Base-by-base conservation (phyloP, 495 filamentous ascomycete species). In the Annulohypoxylon stygium region DNA sequence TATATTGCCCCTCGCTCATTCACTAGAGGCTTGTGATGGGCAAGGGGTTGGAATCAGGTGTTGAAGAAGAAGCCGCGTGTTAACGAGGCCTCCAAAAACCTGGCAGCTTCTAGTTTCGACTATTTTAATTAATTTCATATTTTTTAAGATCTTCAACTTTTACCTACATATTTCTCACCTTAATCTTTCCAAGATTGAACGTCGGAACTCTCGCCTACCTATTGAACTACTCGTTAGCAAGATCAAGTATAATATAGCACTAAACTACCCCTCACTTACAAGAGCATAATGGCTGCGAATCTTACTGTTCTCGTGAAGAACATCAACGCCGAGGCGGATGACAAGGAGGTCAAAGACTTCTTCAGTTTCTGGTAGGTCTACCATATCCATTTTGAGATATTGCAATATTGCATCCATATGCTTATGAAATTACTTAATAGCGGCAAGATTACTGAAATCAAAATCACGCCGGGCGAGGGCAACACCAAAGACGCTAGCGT, bases 261-360 rank as follows among this genome's bases (percentile, higher is more conserved):
- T 25, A 41, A 12, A 59, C 23, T 61, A 66, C 61, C 65, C 37
- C 58, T 67, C 68, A 8, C 45, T 16, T 67, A 80, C 18, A 26
- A 79, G 34, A 75, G 65, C 67, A 83, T 72, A 50, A 79, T 79
- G 77, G 75, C 77, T 36, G 71, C 84, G 76, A 82, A 80, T 41
- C 77, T 71, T 26, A 83, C 81, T n/a, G 86, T 88, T 39, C 57
- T 84, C 68, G 86, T 95, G 70, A 92, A 93, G 83, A 94, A 95
- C 83, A 98, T 99, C 83, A 88, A 91, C 70, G 77, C 85, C 65
- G 77, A 89, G 71, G 97, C 95, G 54, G 87, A 88, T 69, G 93
- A 98, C 81, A 92, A 95, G 83, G 93, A 99, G 81, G 88, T 99
- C 69, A 90, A 89, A 74, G 94, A 97, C 75, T 99, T 99, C 89